Base-by-base conservation (phyloP, 1,139 yeast species). In the Scheffersomyces insectosa region DNA sequence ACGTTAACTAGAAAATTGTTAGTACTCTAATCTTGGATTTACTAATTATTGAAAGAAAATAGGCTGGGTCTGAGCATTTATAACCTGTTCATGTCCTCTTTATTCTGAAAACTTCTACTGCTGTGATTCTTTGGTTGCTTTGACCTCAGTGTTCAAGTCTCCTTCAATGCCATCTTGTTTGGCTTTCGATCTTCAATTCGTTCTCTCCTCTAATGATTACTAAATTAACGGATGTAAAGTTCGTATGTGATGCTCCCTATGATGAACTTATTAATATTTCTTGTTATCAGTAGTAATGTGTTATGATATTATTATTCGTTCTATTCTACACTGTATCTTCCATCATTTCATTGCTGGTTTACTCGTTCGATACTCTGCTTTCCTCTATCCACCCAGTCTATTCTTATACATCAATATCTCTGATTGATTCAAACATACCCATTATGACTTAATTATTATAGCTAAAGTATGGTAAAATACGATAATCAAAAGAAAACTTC, bases 1-100 rank as follows among this genome's bases (percentile, higher is more conserved):
- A 93, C 95, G 95, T 93, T 93, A 82, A 93, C 99, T 91, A 71
- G 14, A 31, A 35, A 51, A 28, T 48, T 52, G 71, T 66, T 68
- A 68, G 74, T 70, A 57, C 12, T 34, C 27, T 27, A 16, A 9
- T 25, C 32, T 12, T 28, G 6, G 15, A 14, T 12, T 25, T 23
- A 10, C 29, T 11, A 3, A 14, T 3, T 36, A 39, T 16, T 28
- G 12, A 5, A 5, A 8, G 25, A 20, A 20, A 13, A 12, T 28
- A 10, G 37, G 29, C 16, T 28, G 36, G 36, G 36, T 29, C 16
- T 13, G 23, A 28, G 12, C 13, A 15, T 11, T 23, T n/a, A 10
- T 9, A 11, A 4, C 15, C 12, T 12, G 11, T n/a, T 5, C 33
- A 28, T 31, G 12, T 28, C 12, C 12, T 15, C 8, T 28, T 15